phyloP scores from a whole-genome alignment of 345 rosid species.

The Balakata baccata region DNA sequence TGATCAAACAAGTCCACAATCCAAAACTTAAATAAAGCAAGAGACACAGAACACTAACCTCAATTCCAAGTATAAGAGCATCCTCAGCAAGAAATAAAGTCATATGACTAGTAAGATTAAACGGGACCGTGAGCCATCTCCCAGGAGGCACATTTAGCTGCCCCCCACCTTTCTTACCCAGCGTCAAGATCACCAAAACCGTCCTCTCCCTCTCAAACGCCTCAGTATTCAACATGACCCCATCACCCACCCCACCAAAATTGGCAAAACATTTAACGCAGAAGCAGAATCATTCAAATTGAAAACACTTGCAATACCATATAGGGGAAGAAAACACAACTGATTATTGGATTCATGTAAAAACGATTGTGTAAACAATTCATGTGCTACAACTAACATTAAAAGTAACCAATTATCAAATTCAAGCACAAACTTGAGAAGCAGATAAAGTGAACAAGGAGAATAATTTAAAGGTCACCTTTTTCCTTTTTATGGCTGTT shows the following conservation, averaged over 20 bases:
- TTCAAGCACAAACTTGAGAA: too few relatives aligned
- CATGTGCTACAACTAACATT: too few relatives aligned
- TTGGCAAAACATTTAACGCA: too few relatives aligned
- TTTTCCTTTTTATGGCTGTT: too few relatives aligned
- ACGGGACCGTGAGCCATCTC: slow-evolving; percentile 91
- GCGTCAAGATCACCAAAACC: slow-evolving; percentile 66
- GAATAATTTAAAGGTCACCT: too few relatives aligned
- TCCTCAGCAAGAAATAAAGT: slow-evolving; percentile 85
- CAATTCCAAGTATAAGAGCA: slow-evolving; percentile 73
- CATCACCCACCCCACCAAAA: slow-evolving; percentile 92
- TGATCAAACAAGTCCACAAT: not conserved
- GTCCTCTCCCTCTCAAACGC: slow-evolving; percentile 97
- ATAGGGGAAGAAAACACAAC: too few relatives aligned
- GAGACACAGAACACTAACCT: slow-evolving; percentile 46
- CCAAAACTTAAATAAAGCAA: not conserved
- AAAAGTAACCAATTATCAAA: too few relatives aligned
- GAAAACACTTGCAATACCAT: too few relatives aligned
- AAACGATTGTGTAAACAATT: too few relatives aligned
- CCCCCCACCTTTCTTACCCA: slow-evolving; percentile 66
- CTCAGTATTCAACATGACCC: slow-evolving; percentile 67
- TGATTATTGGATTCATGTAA: too few relatives aligned
- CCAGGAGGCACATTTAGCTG: slow-evolving; percentile 97
- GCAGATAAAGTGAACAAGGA: too few relatives aligned
- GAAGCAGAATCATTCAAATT: too few relatives aligned
- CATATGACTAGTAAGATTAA: slow-evolving; percentile 90